Conservation (phyloP, 495 filamentous ascomycete genomes). For the Talaromyces nanjingensis region DNA sequence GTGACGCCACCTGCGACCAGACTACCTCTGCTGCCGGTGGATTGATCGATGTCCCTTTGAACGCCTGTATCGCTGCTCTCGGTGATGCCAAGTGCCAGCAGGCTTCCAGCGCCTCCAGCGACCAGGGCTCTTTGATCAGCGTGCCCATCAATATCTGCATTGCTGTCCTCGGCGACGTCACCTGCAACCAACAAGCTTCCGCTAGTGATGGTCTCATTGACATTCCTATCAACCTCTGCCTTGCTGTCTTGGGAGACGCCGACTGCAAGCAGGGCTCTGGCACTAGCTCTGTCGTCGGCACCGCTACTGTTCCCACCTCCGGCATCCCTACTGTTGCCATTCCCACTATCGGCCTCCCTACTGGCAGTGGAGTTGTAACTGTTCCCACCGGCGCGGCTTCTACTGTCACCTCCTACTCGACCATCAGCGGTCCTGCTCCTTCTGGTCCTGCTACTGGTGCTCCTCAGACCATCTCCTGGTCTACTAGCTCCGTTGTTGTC, state of each 20-base stretch:
- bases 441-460: constrained; percentile 3
- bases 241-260: constrained; percentile 22
- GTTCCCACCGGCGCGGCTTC: not conserved
- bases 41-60: constrained; percentile 23
- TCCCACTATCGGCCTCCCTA: not conserved
- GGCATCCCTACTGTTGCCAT: constrained; percentile 5
- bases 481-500: constrained; percentile 3
- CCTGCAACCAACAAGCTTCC: constrained; percentile 14
- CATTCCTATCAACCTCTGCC: constrained; percentile 25
- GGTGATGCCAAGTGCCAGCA: constrained; percentile 27
- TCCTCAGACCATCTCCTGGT: constrained; percentile 4
- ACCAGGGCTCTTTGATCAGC: constrained; percentile 21
- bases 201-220: constrained; percentile 16
- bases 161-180: constrained; percentile 22
- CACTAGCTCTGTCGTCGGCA: not conserved
- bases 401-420: not conserved
- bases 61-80: constrained; percentile 21
- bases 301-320: constrained; percentile 3
- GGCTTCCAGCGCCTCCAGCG: constrained; percentile 15
- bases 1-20: constrained; percentile 22
- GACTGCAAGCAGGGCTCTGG: constrained; percentile 16
- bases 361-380: not conserved
- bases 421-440: constrained; percentile 1
- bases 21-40: constrained; percentile 14
- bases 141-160: constrained; percentile 25